Conservation (phyloP, 208 protist species). For the Novymonas esmeraldas region DNA sequence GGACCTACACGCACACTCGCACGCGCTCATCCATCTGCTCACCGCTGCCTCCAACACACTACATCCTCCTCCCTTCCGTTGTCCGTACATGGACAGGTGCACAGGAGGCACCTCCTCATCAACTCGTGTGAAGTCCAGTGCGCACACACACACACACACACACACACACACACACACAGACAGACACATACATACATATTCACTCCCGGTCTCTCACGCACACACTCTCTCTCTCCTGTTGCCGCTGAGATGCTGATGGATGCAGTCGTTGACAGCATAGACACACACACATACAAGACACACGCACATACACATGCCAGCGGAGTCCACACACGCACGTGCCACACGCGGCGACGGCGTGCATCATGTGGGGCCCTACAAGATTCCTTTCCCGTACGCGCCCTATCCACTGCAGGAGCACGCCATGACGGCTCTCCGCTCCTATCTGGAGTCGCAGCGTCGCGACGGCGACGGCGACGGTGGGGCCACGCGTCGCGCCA, state of each 20-base stretch:
- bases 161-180: not conserved
- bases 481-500: too few relatives aligned
- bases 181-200: not conserved
- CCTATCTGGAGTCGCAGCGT: conserved; percentile 34
- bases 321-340: not conserved
- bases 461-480: not conserved
- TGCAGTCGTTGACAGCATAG: not conserved
- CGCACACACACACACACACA: not conserved
- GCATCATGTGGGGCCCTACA: conserved; percentile 47
- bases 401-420: conserved; percentile 83
- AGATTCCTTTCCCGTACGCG: conserved; percentile 77
- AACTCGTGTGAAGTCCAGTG: not conserved
- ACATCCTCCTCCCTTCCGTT: too few relatives aligned
- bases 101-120: not conserved
- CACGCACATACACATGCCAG: not conserved
- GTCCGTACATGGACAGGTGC: not conserved
- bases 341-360: conserved; percentile 1
- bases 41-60: too few relatives aligned
- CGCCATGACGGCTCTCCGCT: conserved; percentile 61
- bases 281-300: not conserved
- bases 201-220: not conserved
- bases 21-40: too few relatives aligned
- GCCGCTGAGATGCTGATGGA: too few relatives aligned
- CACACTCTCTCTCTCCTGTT: too few relatives aligned
- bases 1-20: too few relatives aligned